Evolutionary conservation across 2,329 filamentous ascomycete genomes (phyloP).

Genomic region (Aureobasidium musti): DNA sequence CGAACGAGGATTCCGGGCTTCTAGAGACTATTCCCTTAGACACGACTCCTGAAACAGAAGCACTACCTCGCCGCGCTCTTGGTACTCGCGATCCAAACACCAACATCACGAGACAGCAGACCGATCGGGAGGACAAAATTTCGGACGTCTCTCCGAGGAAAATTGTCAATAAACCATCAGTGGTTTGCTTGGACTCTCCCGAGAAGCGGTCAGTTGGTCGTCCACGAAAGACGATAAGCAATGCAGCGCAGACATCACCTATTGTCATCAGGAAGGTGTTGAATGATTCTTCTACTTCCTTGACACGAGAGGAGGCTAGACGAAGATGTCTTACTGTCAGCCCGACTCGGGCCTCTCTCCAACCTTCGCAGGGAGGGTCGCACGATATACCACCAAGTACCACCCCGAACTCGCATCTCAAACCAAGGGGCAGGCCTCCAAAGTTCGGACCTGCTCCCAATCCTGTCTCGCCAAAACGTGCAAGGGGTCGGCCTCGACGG

Average conservation of each 20-base stretch:
- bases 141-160: neutral
- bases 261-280: neutral
- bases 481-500: slow-evolving; percentile 6
- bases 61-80: slow-evolving; percentile 1
- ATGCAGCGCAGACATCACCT: neutral
- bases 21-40: neutral
- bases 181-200: neutral
- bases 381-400: neutral
- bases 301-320: neutral
- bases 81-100: slow-evolving; percentile 18
- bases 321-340: neutral
- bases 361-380: neutral
- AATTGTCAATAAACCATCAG: neutral
- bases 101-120: neutral
- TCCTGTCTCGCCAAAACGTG: neutral
- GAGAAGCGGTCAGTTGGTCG: slow-evolving; percentile 34
- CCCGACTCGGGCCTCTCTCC: neutral
- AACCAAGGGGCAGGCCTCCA: slow-evolving; percentile 31
- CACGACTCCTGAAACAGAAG: neutral
- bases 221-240: slow-evolving; percentile 33
- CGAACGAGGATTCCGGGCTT: no score
- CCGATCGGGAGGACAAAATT: neutral
- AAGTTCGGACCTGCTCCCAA: slow-evolving; percentile 24
- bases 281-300: neutral
- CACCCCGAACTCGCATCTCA: slow-evolving; percentile 18